Conservation (phyloP, 2,329 filamentous ascomycete species). For the Raffaelea albimanens region DNA sequence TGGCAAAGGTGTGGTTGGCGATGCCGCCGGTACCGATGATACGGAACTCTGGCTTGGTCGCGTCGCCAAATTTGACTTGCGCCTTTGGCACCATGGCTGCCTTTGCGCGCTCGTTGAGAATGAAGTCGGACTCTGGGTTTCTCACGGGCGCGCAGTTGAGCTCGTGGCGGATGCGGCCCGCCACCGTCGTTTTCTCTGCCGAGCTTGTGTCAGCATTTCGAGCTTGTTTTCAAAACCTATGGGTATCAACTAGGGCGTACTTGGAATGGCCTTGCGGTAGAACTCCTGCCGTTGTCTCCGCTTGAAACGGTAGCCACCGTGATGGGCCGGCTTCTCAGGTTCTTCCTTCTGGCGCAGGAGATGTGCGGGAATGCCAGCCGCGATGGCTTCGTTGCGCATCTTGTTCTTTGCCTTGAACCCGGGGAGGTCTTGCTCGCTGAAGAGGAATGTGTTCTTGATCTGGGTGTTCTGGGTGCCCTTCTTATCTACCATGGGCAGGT, state of each 20-base stretch:
- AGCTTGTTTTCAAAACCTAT: no score
- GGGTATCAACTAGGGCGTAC: conserved; percentile 38
- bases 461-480: conserved; percentile 27
- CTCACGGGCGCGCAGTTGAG: conserved; percentile 64
- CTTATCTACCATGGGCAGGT: conserved; percentile 46
- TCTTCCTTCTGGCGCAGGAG: conserved; percentile 35
- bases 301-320: conserved; percentile 9
- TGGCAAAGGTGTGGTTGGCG: conserved; percentile 34
- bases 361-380: conserved; percentile 49
- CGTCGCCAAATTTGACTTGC: conserved; percentile 40
- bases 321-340: conserved; percentile 33
- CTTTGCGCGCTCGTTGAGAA: conserved; percentile 49
- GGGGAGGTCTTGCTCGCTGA: conserved; percentile 86
- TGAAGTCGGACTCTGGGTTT: conserved; percentile 57
- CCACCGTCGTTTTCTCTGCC: conserved; percentile 67
- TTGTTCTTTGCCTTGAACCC: conserved; percentile 57
- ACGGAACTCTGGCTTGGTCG: conserved; percentile 34
- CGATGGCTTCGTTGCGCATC: conserved; percentile 44
- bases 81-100: conserved; percentile 53
- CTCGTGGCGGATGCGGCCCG: conserved; percentile 66
- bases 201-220: conserved; percentile 11
- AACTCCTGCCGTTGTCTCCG: conserved; percentile 36
- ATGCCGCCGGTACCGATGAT: conserved; percentile 51
- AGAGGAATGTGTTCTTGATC: conserved; percentile 83
- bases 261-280: conserved; percentile 64